These are phyloP conservation scores for Graphilbum ipis-grandicollis DNA, from an alignment of 2,329 filamentous ascomycete genomes.

Conservation along the genomic window DNA sequence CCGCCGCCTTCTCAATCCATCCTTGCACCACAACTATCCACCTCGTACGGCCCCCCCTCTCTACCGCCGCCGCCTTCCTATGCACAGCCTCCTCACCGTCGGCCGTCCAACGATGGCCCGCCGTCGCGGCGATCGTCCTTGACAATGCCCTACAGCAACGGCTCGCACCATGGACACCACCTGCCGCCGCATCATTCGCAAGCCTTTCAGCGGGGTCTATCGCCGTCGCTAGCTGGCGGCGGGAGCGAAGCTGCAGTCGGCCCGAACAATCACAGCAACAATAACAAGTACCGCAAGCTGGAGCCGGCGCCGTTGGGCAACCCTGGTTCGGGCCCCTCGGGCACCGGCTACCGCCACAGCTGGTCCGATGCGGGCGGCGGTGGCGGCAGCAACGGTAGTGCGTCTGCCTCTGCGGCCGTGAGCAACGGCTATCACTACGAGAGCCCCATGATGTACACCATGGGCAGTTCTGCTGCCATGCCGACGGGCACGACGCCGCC, in stretches of 20 bases:
- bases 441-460: not conserved
- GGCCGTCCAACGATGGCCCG: not conserved
- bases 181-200: too few relatives aligned
- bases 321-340: too few relatives aligned
- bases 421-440: too few relatives aligned
- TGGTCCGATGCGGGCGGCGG: not conserved
- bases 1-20: too few relatives aligned
- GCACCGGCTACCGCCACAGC: not conserved
- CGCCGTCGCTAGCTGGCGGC: too few relatives aligned
- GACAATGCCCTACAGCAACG: too few relatives aligned
- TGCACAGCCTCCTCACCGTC: not conserved
- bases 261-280: too few relatives aligned
- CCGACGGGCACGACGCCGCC: not conserved
- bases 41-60: not conserved
- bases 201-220: too few relatives aligned
- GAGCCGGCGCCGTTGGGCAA: slow-evolving; percentile 27
- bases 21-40: slow-evolving; percentile 1
- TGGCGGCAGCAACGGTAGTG: not conserved
- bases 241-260: not conserved
- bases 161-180: not conserved
- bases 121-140: slow-evolving; percentile 1
- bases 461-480: not conserved
- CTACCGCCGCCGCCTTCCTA: not conserved
- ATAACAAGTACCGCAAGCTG: slow-evolving; percentile 41
- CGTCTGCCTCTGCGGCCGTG: too few relatives aligned